Evolutionary conservation across 805 yeast species (phyloP), one percentile per base, ranked within the genome.

Genomic region (Candida ponderosae): DNA sequence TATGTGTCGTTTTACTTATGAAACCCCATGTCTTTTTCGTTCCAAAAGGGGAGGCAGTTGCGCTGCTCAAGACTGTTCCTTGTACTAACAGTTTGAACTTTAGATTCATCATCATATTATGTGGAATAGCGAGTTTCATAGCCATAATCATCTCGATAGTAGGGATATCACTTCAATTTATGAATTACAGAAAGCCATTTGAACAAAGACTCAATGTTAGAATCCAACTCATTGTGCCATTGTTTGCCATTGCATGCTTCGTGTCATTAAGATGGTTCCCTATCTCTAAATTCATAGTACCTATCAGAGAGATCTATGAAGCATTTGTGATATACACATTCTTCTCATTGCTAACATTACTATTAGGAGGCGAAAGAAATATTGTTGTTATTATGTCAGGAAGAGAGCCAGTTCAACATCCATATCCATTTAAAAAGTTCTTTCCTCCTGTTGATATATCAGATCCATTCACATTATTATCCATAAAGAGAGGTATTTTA

Each of bases 311-410:
- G 55, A 75, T 90, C 2, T 93, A 93, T 59, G 98, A 93, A 59
- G 97, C 97, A 0, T 86, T 93, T 60, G 96, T 89, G 26, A 84
- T 93, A 26, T 93, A 93, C 59, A 87, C 96, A 2, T 93, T 93
- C 56, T 90, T 85, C 64, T 73, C 90, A 24, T 66, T 88, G 21
- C 65, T 93, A 38, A 87, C 94, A 1, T 74, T 79, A 44, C 73
- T 87, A 65, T 67, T 93, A 9, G 97, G 97, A 0, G 99, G 98
- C 15, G 98, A 94, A 54, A 68, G 95, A 35, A 76, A 76, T 40
- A 87, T 93, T 19, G 80, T 93, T 24, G 74, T 84, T 35, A 63
- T 68, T 42, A 67, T 84, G 18, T 71, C 82, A 34, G 87, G 93
- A 3, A 66, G 90, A 32, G 68, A 72, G 20, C 95, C 96, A 0